A percentile compares a stretch with the other conserved stretches of the same genome.
phyloP scores from a whole-genome alignment of 192 early-diverging fungal genomes.

The Backusella tuberculispora region DNA sequence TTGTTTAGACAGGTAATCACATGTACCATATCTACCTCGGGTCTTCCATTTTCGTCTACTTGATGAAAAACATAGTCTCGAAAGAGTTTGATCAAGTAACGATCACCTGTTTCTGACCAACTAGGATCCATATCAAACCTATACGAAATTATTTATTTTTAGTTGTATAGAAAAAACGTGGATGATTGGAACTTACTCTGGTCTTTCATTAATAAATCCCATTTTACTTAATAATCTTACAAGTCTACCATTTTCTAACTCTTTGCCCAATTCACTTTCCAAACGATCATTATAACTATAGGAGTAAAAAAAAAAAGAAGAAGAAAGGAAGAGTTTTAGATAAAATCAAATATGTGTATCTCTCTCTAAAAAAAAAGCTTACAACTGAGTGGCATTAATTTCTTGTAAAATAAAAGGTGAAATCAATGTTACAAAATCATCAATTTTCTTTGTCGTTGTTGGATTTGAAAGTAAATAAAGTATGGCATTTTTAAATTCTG shows the following conservation, averaged over 20 bases:
- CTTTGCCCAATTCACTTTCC: slow-evolving; percentile 75
- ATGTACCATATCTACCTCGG: slow-evolving; percentile 90
- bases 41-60: slow-evolving; percentile 78
- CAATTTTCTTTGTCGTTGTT: slow-evolving; percentile 69
- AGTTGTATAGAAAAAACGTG: not conserved
- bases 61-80: slow-evolving; percentile 98
- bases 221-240: slow-evolving; percentile 89
- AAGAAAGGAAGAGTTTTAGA: not conserved
- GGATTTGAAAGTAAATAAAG: slow-evolving; percentile 78
- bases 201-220: slow-evolving; percentile 91
- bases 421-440: slow-evolving; percentile 77
- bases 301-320: not conserved
- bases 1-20: slow-evolving; percentile 93
- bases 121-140: slow-evolving; percentile 88
- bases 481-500: slow-evolving; percentile 83
- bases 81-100: slow-evolving; percentile 96
- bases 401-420: slow-evolving; percentile 74
- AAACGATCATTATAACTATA: slow-evolving; percentile 74
- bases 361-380: not conserved
- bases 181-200: slow-evolving; percentile 58
- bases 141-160: slow-evolving; percentile 35
- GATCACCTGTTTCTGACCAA: slow-evolving; percentile 98
- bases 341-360: too few species aligned
- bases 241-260: slow-evolving; percentile 92
- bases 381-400: slow-evolving; percentile 65